These are phyloP conservation scores for Pseudogymnoascus sp. DNA, from an alignment of 2,329 filamentous ascomycete species.

Conservation along the genomic window DNA sequence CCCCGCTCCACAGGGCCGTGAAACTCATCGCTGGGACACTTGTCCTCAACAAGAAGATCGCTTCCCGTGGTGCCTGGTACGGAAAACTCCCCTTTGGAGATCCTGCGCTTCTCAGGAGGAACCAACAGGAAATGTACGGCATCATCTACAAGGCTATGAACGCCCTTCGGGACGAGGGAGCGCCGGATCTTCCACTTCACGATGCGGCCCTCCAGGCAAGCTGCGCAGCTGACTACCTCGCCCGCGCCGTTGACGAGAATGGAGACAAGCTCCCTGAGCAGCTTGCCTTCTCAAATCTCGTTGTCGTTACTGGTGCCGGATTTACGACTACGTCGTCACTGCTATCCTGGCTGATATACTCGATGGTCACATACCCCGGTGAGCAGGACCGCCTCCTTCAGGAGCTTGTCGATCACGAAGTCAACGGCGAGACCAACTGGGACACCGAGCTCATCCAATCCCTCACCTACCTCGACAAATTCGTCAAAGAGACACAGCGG, in stretches of 20 bases:
- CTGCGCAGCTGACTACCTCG: constrained; percentile 27
- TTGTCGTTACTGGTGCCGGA: constrained; percentile 36
- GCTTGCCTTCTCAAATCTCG: constrained; percentile 24
- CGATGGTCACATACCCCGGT: constrained; percentile 34
- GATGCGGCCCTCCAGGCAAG: constrained; percentile 31
- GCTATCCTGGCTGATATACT: constrained; percentile 39
- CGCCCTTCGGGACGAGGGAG: constrained; percentile 27
- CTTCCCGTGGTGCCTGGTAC: constrained; percentile 38
- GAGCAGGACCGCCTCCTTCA: constrained; percentile 38
- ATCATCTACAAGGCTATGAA: constrained; percentile 33
- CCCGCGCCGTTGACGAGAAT: constrained; percentile 33
- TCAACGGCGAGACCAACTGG: constrained; percentile 25
- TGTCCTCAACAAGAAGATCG: constrained; percentile 39
- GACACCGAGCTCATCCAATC: constrained; percentile 29
- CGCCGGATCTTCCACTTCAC: constrained; percentile 28
- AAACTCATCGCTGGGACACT: constrained; percentile 31
- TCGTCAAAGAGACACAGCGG: constrained; percentile 39
- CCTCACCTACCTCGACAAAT: constrained; percentile 32
- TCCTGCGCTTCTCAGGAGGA: constrained; percentile 23
- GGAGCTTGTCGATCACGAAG: constrained; percentile 34
- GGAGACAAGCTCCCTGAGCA: constrained; percentile 35
- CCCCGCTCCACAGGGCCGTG: constrained; percentile 36
- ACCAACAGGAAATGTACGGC: constrained; percentile 26
- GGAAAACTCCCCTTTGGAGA: constrained; percentile 37
- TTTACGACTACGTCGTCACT: constrained; percentile 40